phyloP scores from a whole-genome alignment of 441 rosid species.

The Macaranga tanarius region DNA sequence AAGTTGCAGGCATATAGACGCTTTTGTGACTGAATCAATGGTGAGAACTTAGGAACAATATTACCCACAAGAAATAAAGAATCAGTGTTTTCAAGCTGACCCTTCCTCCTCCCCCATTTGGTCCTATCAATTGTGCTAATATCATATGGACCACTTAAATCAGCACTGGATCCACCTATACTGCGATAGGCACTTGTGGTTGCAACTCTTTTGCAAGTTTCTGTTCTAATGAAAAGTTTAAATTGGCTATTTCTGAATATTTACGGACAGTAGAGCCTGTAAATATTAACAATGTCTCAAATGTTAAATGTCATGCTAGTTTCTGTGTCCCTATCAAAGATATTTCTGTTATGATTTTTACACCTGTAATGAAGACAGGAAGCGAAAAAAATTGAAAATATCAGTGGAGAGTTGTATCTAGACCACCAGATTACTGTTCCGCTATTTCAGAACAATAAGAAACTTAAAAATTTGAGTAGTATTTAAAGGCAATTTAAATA shows the following conservation, averaged over 20 bases:
- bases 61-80: not conserved
- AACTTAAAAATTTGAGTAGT: not conserved
- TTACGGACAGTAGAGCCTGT: too few relatives aligned
- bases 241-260: too few relatives aligned
- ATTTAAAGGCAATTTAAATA: not conserved
- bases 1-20: not conserved
- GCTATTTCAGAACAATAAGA: not conserved
- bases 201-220: too few relatives aligned
- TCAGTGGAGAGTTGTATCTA: slow-evolving; percentile 8
- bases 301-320: too few relatives aligned
- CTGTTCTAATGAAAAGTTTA: too few relatives aligned
- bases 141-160: too few relatives aligned
- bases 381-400: not conserved
- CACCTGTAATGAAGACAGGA: too few relatives aligned
- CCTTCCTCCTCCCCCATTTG: not conserved
- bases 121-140: not conserved
- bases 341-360: too few relatives aligned
- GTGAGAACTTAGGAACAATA: not conserved
- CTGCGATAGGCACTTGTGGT: too few relatives aligned
- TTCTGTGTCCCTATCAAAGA: too few relatives aligned
- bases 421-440: slow-evolving; percentile 19
- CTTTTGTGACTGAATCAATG: not conserved
- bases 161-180: too few relatives aligned
- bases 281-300: too few relatives aligned
- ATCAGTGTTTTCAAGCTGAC: not conserved